Conservation (phyloP, 768 basidiomycete species). For the Russula griseocarnosa region DNA sequence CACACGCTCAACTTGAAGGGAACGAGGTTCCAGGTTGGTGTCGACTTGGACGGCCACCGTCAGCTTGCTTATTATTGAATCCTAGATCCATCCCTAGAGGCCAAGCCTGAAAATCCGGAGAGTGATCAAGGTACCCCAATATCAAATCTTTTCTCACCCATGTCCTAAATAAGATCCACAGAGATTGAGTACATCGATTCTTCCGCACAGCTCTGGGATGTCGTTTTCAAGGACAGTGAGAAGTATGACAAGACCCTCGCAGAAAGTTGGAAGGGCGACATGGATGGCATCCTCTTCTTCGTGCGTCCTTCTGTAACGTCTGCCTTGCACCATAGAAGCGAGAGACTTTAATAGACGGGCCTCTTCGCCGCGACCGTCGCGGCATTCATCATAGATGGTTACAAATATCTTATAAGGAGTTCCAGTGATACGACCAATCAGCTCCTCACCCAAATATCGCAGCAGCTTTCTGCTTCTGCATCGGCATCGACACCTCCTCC, state of each 20-base stretch:
- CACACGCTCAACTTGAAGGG: background rate
- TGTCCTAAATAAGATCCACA: background rate
- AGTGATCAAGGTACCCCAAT: background rate
- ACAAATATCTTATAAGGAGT: background rate
- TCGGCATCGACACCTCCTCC: background rate
- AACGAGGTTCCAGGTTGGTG: background rate
- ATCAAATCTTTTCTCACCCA: background rate
- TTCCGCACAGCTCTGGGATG: conserved; percentile 18
- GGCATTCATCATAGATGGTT: conserved; percentile 2
- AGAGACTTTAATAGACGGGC: background rate
- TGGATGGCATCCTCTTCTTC: conserved; percentile 16
- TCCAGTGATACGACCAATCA: conserved; percentile 11
- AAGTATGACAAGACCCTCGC: conserved; percentile 20
- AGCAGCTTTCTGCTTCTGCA: conserved; percentile 5
- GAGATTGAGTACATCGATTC: conserved; percentile 19
- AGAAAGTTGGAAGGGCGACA: conserved; percentile 16
- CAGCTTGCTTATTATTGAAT: background rate
- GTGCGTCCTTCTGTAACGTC: background rate
- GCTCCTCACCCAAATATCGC: conserved; percentile 17
- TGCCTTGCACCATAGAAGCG: background rate
- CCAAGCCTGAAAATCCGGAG: background rate
- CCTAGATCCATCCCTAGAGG: background rate
- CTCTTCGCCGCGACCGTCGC: conserved; percentile 17
- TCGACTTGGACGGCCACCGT: background rate
- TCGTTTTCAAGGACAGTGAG: conserved; percentile 16